phyloP scores from a whole-genome alignment of 116 monocot genomes.

The Phalaenopsis hybrid region DNA sequence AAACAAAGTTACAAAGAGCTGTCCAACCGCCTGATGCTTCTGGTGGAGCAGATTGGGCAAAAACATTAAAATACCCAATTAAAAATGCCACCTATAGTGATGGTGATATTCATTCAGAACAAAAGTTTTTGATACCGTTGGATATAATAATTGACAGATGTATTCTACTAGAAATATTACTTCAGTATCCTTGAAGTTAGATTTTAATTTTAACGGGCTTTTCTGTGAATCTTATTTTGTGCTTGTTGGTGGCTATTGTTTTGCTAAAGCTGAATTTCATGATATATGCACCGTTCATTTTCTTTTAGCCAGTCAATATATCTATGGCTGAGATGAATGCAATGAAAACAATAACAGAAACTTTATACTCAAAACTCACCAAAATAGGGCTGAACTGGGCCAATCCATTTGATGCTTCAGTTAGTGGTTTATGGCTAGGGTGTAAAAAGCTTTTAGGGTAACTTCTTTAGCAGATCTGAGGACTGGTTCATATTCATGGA shows the following conservation, averaged over 20 bases:
- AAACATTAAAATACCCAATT: slow-evolving; percentile 29
- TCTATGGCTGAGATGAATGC: no score
- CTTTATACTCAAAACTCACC: not conserved
- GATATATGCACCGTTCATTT: not conserved
- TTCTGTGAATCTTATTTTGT: not conserved
- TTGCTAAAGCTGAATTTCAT: not conserved
- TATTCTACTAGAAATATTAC: slow-evolving; percentile 69
- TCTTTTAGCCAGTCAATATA: no score
- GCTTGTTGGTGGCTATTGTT: not conserved
- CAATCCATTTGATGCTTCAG: not conserved
- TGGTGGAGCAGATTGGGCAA: slow-evolving; percentile 71
- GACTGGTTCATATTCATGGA: not conserved
- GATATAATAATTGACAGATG: slow-evolving; percentile 79
- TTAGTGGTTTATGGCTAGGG: not conserved
- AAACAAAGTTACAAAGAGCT: slow-evolving; percentile 15
- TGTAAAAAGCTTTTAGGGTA: not conserved
- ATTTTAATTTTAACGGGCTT: not conserved
- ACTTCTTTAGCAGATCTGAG: not conserved
- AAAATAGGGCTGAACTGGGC: not conserved
- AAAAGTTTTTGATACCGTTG: slow-evolving; percentile 63
- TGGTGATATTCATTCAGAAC: slow-evolving; percentile 19
- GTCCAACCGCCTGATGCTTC: slow-evolving; percentile 17
- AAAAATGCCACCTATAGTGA: slow-evolving; percentile 9
- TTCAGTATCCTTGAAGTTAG: slow-evolving; percentile 83
- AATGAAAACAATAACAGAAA: no score